Evolutionary conservation across 768 basidiomycete species (phyloP).

Genomic region (Pleurotus eryngii): DNA sequence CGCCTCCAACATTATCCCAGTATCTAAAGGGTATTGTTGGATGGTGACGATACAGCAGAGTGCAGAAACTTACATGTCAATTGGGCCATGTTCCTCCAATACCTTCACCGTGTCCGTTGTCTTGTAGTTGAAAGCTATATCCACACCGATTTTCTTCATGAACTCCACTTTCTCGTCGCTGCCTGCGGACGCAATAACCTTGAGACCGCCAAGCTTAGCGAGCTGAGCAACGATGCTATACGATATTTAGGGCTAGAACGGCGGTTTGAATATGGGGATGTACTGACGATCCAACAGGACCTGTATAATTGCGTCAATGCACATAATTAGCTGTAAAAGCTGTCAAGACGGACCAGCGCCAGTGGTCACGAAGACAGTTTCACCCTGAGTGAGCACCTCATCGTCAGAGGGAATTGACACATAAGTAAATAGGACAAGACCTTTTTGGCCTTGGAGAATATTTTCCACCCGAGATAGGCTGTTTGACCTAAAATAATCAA

Average conservation of each 20-base stretch:
- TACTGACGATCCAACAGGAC: constrained; percentile 60
- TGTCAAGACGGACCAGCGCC: constrained; percentile 28
- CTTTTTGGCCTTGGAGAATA: constrained; percentile 34
- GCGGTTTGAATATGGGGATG: not conserved
- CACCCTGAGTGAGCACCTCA: constrained; percentile 24
- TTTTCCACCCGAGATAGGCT: constrained; percentile 38
- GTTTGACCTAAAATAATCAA: constrained; percentile 28
- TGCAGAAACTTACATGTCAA: constrained; percentile 33
- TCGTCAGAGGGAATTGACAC: too few species aligned
- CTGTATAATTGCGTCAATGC: constrained; percentile 8
- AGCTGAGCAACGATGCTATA: constrained; percentile 46
- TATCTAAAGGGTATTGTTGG: constrained; percentile 19
- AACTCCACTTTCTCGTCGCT: constrained; percentile 71
- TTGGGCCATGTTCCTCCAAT: constrained; percentile 50
- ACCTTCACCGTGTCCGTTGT: constrained; percentile 48
- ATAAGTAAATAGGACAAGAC: constrained; percentile 12
- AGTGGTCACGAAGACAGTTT: constrained; percentile 37
- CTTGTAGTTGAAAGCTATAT: constrained; percentile 76
- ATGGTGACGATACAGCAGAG: too few species aligned
- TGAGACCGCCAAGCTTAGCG: constrained; percentile 48
- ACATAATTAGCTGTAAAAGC: not conserved
- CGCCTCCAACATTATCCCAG: constrained; percentile 36
- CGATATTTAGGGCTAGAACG: not conserved
- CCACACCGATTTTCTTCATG: constrained; percentile 58
- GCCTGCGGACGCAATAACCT: constrained; percentile 71